Conservation (phyloP, 1,139 yeast genomes). For the Hyphopichia pseudoburtonii region DNA sequence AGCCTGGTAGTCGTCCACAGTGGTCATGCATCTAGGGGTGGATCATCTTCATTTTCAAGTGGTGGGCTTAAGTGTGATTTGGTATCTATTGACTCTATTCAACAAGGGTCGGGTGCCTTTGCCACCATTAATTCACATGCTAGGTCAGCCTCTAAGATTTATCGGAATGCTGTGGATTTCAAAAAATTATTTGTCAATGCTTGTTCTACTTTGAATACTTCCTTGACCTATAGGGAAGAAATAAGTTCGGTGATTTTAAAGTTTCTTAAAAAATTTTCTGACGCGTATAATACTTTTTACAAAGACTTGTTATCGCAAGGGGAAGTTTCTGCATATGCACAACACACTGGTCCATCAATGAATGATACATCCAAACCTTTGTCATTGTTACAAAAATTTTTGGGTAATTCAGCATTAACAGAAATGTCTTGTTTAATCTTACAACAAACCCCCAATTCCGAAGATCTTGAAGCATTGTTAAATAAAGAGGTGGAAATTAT, state of each 20-base stretch:
- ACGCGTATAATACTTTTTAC: constrained; percentile 30
- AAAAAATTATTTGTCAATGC: constrained; percentile 50
- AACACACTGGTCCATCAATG: neutral
- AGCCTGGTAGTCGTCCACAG: neutral
- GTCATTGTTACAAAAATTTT: constrained; percentile 45
- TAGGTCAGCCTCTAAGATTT: constrained; percentile 21
- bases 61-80: constrained; percentile 3
- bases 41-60: neutral
- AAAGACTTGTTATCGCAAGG: constrained; percentile 26
- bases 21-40: neutral
- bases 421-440: constrained; percentile 34
- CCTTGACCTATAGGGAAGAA: constrained; percentile 54
- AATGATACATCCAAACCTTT: constrained; percentile 15
- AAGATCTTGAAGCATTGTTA: constrained; percentile 15
- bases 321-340: constrained; percentile 8
- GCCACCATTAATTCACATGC: constrained; percentile 2
- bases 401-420: constrained; percentile 34
- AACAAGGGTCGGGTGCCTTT: neutral
- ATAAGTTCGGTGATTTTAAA: constrained; percentile 47
- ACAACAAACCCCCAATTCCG: constrained; percentile 8
- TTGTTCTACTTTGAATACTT: constrained; percentile 60
- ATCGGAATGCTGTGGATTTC: constrained; percentile 56
- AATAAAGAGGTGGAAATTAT: constrained; percentile 39
- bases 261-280: constrained; percentile 31
- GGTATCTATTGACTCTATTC: constrained; percentile 3